Evolutionary conservation across 257 asterid genomes (phyloP), one percentile per base, ranked within the genome.

Genomic region (Nemophila menziesii): DNA sequence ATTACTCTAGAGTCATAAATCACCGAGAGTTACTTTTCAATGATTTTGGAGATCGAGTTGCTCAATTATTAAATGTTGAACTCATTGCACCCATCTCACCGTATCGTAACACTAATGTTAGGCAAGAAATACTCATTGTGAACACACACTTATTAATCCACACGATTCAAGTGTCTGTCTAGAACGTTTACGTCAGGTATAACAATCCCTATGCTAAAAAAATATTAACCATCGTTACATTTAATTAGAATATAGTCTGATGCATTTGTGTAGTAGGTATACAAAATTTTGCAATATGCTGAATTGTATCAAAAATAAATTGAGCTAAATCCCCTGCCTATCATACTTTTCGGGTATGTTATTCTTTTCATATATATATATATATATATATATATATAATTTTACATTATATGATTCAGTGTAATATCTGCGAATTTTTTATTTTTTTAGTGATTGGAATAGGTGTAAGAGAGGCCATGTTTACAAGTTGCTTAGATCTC

Each of bases 21-120:
- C 93, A 90, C 67, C 70, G 68, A 21, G 94, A 79, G 57, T 58
- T 90, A 69, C 96, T 85, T 43, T 90, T 90, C 75, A 85, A 90
- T 65, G 99, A 85, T 74, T 90, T 85, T 39, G 99, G 96, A 19
- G 99, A 90, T 62, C 93, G 99, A 21, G 99, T 90, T 56, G 99
- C 99, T 48, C 99, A 90, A 70, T 64, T 90, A 16, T 68, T 90
- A 57, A 96, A 90, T 13, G 93, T 85, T 16, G 96, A 90, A 64
- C 66, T 90, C 38, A 51, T 68, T 26, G 57, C 75, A 34, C 83
- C 96, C 52, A 39, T 64, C 48, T 55, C 81, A 14, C 81, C 75
- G 64, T 64, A 53, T 50, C 67, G 60, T 33, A 71, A 51, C 58
- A 44, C 27, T 38, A 62, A 72, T 55, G 81, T 79, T 39, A 68